Percentiles rank a stretch among this genome's conserved stretches.
Conservation (phyloP, 208 protist species). For the Tritrichomonas musculus region DNA sequence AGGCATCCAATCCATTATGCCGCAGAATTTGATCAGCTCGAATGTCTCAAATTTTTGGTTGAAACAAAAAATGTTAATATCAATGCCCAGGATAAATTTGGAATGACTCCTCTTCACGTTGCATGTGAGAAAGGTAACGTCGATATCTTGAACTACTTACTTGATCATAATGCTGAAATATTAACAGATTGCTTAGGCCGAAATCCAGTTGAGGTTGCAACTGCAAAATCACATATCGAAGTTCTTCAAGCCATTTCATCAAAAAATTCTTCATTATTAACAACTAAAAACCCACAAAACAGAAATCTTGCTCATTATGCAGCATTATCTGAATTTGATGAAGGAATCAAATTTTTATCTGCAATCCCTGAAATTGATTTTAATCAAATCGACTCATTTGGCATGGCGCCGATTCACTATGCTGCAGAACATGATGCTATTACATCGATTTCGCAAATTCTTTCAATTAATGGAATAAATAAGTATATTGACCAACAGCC, state of each 20-base stretch:
- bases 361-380: background rate
- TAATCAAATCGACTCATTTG: background rate
- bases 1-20: constrained; percentile 1
- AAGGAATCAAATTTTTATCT: background rate
- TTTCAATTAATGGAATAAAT: background rate
- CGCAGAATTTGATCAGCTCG: background rate
- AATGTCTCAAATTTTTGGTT: background rate
- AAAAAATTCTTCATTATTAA: background rate
- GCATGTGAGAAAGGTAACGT: background rate
- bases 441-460: background rate
- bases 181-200: background rate
- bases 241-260: background rate
- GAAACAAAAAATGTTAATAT: background rate
- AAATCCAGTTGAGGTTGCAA: background rate
- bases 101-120: constrained; percentile 20
- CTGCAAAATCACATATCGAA: background rate
- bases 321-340: background rate
- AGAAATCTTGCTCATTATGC: background rate
- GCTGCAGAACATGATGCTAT: background rate
- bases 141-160: background rate
- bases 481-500: background rate
- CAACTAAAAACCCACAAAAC: no score
- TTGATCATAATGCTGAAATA: background rate
- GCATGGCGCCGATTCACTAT: background rate
- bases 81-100: background rate